phyloP scores from a whole-genome alignment of 2,329 filamentous ascomycete species.

The Penicillium glabrum region DNA sequence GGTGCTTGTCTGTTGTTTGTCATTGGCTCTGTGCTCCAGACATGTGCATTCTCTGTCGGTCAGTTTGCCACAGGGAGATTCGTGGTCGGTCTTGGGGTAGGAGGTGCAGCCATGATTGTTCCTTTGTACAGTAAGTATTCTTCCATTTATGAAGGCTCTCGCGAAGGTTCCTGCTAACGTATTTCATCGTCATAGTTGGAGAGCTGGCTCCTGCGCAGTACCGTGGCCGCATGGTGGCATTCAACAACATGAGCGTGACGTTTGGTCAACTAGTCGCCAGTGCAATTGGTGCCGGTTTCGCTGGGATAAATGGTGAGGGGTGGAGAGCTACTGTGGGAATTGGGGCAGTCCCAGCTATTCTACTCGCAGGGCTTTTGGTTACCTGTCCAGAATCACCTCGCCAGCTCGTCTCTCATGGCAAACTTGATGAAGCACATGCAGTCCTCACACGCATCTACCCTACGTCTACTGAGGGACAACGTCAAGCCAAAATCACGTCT shows the following conservation, averaged over 20 bases:
- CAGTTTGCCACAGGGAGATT: conserved; percentile 49
- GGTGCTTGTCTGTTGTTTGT: conserved; percentile 41
- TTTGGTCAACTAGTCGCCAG: conserved; percentile 43
- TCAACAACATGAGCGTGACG: conserved; percentile 36
- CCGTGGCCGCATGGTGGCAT: conserved; percentile 20
- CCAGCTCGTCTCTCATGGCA: conserved; percentile 47
- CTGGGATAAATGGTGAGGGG: conserved; percentile 40
- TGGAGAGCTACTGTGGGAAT: conserved; percentile 53
- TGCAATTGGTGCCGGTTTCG: conserved; percentile 42
- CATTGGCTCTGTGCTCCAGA: conserved; percentile 38
- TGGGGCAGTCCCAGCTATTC: conserved; percentile 48
- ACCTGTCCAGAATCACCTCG: conserved; percentile 53
- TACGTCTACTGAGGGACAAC: conserved; percentile 39
- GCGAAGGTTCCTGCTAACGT: neutral
- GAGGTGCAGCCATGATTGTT: conserved; percentile 49
- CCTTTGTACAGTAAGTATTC: conserved; percentile 25
- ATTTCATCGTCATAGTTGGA: neutral
- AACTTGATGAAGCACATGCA: conserved; percentile 39
- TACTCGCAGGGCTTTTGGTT: conserved; percentile 44
- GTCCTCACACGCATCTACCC: conserved; percentile 32
- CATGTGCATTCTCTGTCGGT: conserved; percentile 34
- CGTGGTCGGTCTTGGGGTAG: conserved; percentile 51
- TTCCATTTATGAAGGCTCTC: neutral
- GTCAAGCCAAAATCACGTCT: conserved; percentile 46
- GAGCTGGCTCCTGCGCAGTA: conserved; percentile 18